These are phyloP conservation scores for Eucalyptus guilfoylei DNA, from an alignment of 345 rosid genomes.

Conservation along the genomic window DNA sequence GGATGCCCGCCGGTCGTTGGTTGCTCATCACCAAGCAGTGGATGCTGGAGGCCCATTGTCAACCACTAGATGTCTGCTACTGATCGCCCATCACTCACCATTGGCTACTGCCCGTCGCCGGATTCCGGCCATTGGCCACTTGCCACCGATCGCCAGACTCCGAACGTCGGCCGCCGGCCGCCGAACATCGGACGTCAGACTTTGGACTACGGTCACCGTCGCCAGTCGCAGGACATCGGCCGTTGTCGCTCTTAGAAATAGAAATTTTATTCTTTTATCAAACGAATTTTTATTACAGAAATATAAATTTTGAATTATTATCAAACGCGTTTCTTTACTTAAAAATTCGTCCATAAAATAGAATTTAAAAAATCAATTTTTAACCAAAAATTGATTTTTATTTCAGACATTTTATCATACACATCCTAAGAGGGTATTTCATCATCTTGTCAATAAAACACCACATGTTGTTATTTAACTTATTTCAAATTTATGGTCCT, in stretches of 20 bases:
- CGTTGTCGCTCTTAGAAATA: rapidly evolving
- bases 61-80: rapidly evolving
- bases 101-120: rapidly evolving
- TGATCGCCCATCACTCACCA: rapidly evolving
- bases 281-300: rapidly evolving
- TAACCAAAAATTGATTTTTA: rapidly evolving
- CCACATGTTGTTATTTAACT: background rate
- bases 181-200: rapidly evolving
- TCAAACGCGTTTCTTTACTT: rapidly evolving
- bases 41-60: rapidly evolving
- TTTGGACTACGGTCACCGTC: rapidly evolving
- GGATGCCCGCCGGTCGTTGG: rapidly evolving
- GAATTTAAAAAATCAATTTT: no score
- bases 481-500: background rate
- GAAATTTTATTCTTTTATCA: rapidly evolving
- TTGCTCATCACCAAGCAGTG: rapidly evolving
- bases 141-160: rapidly evolving
- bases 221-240: rapidly evolving
- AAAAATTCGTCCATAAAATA: rapidly evolving
- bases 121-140: rapidly evolving
- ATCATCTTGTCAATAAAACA: no score
- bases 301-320: no score
- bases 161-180: rapidly evolving
- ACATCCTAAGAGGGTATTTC: rapidly evolving
- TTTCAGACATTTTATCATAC: rapidly evolving